These are phyloP conservation scores for Jackrogersella minutella DNA, from an alignment of 495 filamentous ascomycete species.

Conservation along the genomic window DNA sequence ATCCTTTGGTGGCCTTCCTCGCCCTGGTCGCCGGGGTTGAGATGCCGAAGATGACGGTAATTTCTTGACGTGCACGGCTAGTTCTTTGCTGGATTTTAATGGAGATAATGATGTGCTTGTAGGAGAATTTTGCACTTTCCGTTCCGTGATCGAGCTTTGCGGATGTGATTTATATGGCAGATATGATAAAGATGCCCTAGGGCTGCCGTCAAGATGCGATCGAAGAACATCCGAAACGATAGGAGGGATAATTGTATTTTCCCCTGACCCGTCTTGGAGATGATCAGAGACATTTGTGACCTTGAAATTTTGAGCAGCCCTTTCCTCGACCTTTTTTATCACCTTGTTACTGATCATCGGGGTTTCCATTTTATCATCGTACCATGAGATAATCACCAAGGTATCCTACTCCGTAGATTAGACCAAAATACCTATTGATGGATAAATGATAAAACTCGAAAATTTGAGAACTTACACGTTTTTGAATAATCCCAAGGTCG, in stretches of 20 bases:
- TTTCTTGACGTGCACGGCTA: slow-evolving; percentile 43
- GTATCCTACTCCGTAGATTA: slow-evolving; percentile 2
- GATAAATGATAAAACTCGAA: not conserved
- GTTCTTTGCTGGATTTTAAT: slow-evolving; percentile 5
- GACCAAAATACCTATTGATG: not conserved
- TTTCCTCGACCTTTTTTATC: not conserved
- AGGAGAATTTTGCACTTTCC: slow-evolving; percentile 2
- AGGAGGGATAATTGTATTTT: slow-evolving; percentile 11
- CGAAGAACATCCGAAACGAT: slow-evolving; percentile 34
- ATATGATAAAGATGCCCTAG: slow-evolving; percentile 8
- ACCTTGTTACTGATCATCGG: slow-evolving; percentile 18
- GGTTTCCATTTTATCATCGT: not conserved
- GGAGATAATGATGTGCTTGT: slow-evolving; percentile 8
- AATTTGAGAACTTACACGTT: too few relatives aligned
- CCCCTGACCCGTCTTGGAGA: slow-evolving; percentile 9
- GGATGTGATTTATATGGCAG: slow-evolving; percentile 10
- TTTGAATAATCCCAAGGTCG: too few relatives aligned
- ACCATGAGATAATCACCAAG: slow-evolving; percentile 10
- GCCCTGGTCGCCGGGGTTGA: not conserved
- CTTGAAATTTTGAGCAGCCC: not conserved
- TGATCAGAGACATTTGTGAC: not conserved
- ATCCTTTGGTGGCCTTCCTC: not conserved
- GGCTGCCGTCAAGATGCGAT: slow-evolving; percentile 1
- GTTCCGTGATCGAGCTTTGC: not conserved
- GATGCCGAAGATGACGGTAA: slow-evolving; percentile 36